A percentile compares a stretch with the other conserved stretches of the same genome.
phyloP scores from a whole-genome alignment of 2,329 filamentous ascomycete species.

The Ophiostoma fasciatum region DNA sequence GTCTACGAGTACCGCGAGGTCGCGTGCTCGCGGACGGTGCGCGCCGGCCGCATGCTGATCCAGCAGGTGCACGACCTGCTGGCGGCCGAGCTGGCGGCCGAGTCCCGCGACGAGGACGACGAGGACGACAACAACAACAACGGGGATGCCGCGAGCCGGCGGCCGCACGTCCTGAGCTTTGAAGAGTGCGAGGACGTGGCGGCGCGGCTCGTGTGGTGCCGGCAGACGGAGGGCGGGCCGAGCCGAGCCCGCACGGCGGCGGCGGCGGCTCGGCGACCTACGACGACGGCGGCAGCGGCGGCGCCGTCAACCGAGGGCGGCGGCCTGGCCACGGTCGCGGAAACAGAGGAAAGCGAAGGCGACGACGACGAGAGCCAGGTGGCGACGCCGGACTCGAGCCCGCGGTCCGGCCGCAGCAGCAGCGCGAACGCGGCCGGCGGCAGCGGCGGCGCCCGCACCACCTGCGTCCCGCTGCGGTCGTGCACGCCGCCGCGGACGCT shows the following conservation, averaged over 20 bases:
- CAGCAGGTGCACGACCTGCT: constrained; percentile 54
- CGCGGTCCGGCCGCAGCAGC: no score
- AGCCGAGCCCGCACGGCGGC: constrained; percentile 12
- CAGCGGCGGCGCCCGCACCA: constrained; percentile 16
- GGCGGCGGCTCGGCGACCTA: constrained; percentile 1
- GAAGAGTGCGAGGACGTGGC: constrained; percentile 71
- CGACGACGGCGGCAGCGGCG: background rate
- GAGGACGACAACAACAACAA: constrained; percentile 12
- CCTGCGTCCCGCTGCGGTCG: constrained; percentile 27
- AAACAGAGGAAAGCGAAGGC: constrained; percentile 33
- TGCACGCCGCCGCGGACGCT: constrained; percentile 37
- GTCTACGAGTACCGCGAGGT: constrained; percentile 87
- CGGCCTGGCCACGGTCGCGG: constrained; percentile 36
- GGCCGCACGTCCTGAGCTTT: constrained; percentile 38
- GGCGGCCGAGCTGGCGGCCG: constrained; percentile 20
- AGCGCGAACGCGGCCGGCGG: constrained; percentile 11
- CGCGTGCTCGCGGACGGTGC: constrained; percentile 49
- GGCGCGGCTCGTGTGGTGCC: constrained; percentile 66
- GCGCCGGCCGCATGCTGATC: constrained; percentile 59
- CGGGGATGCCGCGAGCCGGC: constrained; percentile 12
- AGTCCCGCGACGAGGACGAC: constrained; percentile 14
- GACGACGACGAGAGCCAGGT: constrained; percentile 2
- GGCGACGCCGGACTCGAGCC: no score
- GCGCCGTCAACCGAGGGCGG: constrained; percentile 12
- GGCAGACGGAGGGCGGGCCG: constrained; percentile 18